A percentile compares a stretch with the other conserved stretches of the same genome.
Evolutionary conservation across 2,329 filamentous ascomycete genomes (phyloP).

Genomic region (Capronia coronata): DNA sequence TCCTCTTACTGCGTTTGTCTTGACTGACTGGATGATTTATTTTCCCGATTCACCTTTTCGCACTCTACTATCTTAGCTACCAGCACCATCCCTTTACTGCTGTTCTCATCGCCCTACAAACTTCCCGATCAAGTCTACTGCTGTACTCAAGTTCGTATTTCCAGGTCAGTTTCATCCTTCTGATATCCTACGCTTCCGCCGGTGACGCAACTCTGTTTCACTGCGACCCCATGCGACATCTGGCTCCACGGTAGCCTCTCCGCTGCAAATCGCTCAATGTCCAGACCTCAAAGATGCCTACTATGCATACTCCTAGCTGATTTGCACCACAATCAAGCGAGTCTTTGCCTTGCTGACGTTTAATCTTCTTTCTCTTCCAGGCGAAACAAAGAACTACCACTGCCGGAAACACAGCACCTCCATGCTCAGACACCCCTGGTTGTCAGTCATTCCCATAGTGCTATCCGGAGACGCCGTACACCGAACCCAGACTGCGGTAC

Average conservation of each 20-base stretch:
- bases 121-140: background rate
- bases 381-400: slow-evolving; percentile 13
- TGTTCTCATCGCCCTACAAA: background rate
- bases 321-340: background rate
- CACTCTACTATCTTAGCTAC: background rate
- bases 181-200: slow-evolving; percentile 13
- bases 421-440: slow-evolving; percentile 13
- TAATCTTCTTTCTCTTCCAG: slow-evolving; percentile 7
- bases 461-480: slow-evolving; percentile 5
- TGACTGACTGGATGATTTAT: slow-evolving; percentile 2
- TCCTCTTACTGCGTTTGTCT: background rate
- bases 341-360: slow-evolving; percentile 7
- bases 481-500: slow-evolving; percentile 5
- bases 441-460: slow-evolving; percentile 2
- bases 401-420: slow-evolving; percentile 1
- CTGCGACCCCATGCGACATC: slow-evolving; percentile 18
- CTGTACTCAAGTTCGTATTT: background rate
- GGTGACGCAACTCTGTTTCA: slow-evolving; percentile 25
- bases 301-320: slow-evolving; percentile 5
- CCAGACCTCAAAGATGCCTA: slow-evolving; percentile 4
- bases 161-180: slow-evolving; percentile 1
- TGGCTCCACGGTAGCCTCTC: slow-evolving; percentile 4
- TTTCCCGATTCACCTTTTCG: background rate
- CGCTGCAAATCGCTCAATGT: background rate
- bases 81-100: background rate